These are phyloP conservation scores for Trypanosoma melophagium DNA, from an alignment of 208 protist genomes.

Conservation along the genomic window DNA sequence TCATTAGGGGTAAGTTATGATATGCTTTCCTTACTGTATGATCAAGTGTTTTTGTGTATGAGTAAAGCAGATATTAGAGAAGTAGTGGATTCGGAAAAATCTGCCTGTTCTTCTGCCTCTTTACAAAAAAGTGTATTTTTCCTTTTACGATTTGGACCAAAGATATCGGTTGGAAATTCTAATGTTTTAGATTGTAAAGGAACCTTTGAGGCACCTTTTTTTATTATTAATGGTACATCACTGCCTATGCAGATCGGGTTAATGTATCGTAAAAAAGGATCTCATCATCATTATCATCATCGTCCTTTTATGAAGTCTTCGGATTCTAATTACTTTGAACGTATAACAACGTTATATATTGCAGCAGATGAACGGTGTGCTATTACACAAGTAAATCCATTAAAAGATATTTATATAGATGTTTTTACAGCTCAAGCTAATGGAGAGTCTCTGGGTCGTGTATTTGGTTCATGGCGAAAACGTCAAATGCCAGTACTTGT, in stretches of 20 bases:
- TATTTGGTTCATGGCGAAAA: neutral
- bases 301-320: slow-evolving; percentile 33
- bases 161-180: slow-evolving; percentile 9
- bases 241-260: slow-evolving; percentile 54
- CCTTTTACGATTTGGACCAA: slow-evolving; percentile 32
- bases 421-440: slow-evolving; percentile 57
- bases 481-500: slow-evolving; percentile 23
- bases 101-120: slow-evolving; percentile 23
- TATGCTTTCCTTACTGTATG: slow-evolving; percentile 43
- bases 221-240: slow-evolving; percentile 54
- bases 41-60: slow-evolving; percentile 51
- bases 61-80: slow-evolving; percentile 16
- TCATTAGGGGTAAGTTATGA: slow-evolving; percentile 65
- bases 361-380: slow-evolving; percentile 29
- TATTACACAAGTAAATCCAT: slow-evolving; percentile 63
- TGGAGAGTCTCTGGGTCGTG: slow-evolving; percentile 33
- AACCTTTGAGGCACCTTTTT: slow-evolving; percentile 48
- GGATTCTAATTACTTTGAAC: slow-evolving; percentile 38
- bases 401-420: slow-evolving; percentile 60
- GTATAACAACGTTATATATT: slow-evolving; percentile 36
- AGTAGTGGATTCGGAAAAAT: slow-evolving; percentile 13
- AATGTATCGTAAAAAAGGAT: slow-evolving; percentile 26
- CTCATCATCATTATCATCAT: neutral
- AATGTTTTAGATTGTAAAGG: slow-evolving; percentile 37
- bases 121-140: slow-evolving; percentile 42